Evolutionary conservation across 306 rosid species (phyloP), one percentile per base, ranked within the genome.

Genomic region (Crotalaria pallida): DNA sequence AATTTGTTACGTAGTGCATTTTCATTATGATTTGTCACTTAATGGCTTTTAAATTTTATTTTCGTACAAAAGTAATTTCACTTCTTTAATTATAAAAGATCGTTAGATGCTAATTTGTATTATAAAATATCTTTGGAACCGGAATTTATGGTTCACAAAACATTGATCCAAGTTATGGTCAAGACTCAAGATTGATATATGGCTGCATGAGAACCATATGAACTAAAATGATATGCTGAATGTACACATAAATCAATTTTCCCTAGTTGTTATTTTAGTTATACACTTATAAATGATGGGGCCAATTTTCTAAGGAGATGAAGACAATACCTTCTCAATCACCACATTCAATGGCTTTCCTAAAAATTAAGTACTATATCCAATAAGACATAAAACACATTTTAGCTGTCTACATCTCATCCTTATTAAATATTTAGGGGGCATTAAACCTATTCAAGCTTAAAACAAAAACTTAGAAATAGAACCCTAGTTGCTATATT

Each of bases 161-260:
- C 53, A 58, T 56, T 26, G 61, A 36, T 27, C 34, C 47, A 12
- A 67, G 21, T 48, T 50, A 58, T 48, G 75, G 68, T 65, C 18
- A 58, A 67, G 11, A 48, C 38, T 65, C 33, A 65, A 67, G 15
- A 36, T 56, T 55, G 73, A 65, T 5, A 65, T 5, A 58, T 27
- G 66, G 53, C 67, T 59, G 67, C 83, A 61, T 68, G 76, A 66
- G 80, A 74, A 62, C 40, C 79, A 61, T 58, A 60, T 10, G 40
- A 43, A 59, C 55, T 13, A 69, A 29, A 47, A 21, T 21, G 34
- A 52, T 71, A 77, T 43, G 44, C 67, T 22, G 48, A 29, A 19
- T 11, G 26, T 34, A 22, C 75, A 52, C 31, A 36, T 7, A 27
- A 62, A 55, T 18, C 58, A 45, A 67, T 38, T 41, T 48, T 12